Conservation (phyloP, 306 rosid genomes). For the Acacia melanoxylon region DNA sequence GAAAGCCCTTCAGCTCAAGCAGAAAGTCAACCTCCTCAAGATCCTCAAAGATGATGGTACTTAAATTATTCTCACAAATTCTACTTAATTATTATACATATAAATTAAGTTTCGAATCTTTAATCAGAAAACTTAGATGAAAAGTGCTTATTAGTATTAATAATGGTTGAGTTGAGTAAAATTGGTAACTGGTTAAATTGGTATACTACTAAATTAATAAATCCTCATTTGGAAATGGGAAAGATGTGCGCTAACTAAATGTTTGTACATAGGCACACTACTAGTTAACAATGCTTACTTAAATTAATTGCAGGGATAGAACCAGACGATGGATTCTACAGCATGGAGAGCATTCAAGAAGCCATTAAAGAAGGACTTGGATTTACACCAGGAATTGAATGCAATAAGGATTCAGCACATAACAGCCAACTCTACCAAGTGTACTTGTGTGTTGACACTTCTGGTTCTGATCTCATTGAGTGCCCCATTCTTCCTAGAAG, state of each 20-base stretch:
- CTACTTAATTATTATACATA: background rate
- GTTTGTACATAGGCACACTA: background rate
- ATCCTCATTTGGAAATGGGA: too few species aligned
- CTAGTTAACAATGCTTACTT: background rate
- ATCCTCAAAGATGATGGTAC: constrained; percentile 56
- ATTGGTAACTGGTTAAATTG: background rate
- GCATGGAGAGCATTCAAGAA: constrained; percentile 34
- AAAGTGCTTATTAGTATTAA: too few species aligned
- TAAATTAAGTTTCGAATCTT: background rate
- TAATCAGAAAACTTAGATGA: too few species aligned
- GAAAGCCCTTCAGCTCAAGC: constrained; percentile 61
- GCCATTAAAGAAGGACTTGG: constrained; percentile 47
- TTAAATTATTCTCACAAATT: background rate
- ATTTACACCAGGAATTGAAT: background rate
- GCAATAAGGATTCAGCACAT: background rate
- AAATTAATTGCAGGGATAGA: constrained; percentile 52
- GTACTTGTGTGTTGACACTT: background rate
- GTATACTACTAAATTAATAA: background rate
- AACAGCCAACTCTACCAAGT: constrained; percentile 10
- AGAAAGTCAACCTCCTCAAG: constrained; percentile 56
- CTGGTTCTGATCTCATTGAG: background rate
- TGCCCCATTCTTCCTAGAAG: background rate
- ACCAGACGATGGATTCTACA: constrained; percentile 63
- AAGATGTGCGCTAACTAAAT: background rate
- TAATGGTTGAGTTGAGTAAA: background rate